These are phyloP conservation scores for Aspergillus eucalypticola DNA, from an alignment of 2,329 filamentous ascomycete genomes.

Conservation along the genomic window DNA sequence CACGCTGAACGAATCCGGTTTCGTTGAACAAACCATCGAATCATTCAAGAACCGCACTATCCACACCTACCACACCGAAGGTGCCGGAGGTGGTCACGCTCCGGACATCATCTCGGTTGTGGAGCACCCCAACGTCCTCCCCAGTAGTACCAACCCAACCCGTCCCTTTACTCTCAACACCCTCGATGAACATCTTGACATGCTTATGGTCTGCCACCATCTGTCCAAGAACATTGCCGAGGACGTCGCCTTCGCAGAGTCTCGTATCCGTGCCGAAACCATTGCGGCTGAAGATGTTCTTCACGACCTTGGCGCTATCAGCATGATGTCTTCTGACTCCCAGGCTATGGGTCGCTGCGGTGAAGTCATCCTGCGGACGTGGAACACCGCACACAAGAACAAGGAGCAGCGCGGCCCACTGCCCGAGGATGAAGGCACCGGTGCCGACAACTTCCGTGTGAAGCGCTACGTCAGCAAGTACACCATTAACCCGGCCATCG, in stretches of 20 bases:
- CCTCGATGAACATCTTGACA: constrained; percentile 93
- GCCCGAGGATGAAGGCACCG: constrained; percentile 74
- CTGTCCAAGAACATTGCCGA: constrained; percentile 89
- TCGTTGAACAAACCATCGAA: constrained; percentile 86
- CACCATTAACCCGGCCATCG: constrained; percentile 88
- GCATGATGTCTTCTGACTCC: constrained; percentile 95
- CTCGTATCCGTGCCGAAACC: constrained; percentile 89
- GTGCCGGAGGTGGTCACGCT: constrained; percentile 89
- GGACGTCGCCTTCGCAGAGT: constrained; percentile 93
- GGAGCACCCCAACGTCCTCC: constrained; percentile 82
- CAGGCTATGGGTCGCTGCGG: constrained; percentile 97
- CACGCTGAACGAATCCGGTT: constrained; percentile 95
- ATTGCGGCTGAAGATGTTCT: constrained; percentile 96
- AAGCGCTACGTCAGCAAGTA: constrained; percentile 95
- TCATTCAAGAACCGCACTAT: constrained; percentile 85
- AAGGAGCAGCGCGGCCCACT: constrained; percentile 78
- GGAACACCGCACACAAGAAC: constrained; percentile 98
- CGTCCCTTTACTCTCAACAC: constrained; percentile 89
- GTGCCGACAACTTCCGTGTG: constrained; percentile 85
- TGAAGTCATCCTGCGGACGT: constrained; percentile 88
- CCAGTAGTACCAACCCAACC: constrained; percentile 89
- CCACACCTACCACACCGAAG: constrained; percentile 96
- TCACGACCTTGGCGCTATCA: constrained; percentile 91
- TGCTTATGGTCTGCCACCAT: constrained; percentile 98
- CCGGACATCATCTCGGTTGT: constrained; percentile 96